phyloP scores from a whole-genome alignment of 1,139 yeast genomes.

The Geotrichum candidum region DNA sequence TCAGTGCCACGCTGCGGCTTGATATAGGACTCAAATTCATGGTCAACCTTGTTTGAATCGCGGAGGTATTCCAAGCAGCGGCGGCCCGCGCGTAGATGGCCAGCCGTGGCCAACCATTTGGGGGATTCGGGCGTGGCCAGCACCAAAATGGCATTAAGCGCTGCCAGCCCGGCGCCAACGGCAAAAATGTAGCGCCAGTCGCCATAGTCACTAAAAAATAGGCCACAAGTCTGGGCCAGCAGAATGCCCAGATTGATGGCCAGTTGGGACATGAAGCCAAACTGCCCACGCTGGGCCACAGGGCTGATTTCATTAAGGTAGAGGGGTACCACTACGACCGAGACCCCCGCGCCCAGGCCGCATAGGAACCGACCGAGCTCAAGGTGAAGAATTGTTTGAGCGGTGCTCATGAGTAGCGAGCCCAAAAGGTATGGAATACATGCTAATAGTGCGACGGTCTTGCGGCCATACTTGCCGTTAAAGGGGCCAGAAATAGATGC shows the following conservation, averaged over 20 bases:
- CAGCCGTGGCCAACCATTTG: slow-evolving; percentile 55
- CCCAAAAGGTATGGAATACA: slow-evolving; percentile 59
- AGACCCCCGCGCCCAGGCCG: slow-evolving; percentile 84
- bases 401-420: slow-evolving; percentile 52
- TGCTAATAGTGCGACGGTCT: slow-evolving; percentile 50
- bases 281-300: slow-evolving; percentile 54
- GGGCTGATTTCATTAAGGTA: slow-evolving; percentile 80
- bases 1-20: slow-evolving; percentile 9
- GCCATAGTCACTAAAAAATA: slow-evolving; percentile 55
- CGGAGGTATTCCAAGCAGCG: slow-evolving; percentile 35
- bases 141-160: slow-evolving; percentile 43
- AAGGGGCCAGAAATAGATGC: slow-evolving; percentile 65
- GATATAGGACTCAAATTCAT: slow-evolving; percentile 22
- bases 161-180: slow-evolving; percentile 53
- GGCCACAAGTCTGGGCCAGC: slow-evolving; percentile 67
- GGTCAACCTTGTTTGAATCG: slow-evolving; percentile 25
- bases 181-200: slow-evolving; percentile 69
- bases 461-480: slow-evolving; percentile 68
- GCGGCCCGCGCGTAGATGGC: slow-evolving; percentile 37
- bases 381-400: slow-evolving; percentile 43
- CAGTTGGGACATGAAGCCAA: slow-evolving; percentile 86
- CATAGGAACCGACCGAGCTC: slow-evolving; percentile 67
- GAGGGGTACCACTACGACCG: slow-evolving; percentile 78
- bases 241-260: slow-evolving; percentile 80
- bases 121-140: slow-evolving; percentile 70